phyloP scores from a whole-genome alignment of 108 stramenopile genomes.

The Fragilaria radians region DNA sequence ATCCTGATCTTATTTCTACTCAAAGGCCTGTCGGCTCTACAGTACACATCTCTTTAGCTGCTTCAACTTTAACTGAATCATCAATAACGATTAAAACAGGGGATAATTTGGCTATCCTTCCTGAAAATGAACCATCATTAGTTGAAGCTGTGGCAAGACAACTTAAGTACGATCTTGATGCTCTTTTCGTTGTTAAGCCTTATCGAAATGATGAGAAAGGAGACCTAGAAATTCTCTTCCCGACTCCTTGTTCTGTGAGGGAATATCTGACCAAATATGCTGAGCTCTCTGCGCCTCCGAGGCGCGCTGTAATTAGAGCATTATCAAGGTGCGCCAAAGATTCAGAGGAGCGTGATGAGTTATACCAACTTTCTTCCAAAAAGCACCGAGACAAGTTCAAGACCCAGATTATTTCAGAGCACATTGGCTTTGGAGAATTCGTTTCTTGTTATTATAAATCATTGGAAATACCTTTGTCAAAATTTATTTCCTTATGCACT shows the following conservation, averaged over 20 bases:
- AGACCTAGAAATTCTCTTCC: neutral
- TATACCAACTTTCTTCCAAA: neutral
- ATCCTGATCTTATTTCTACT: neutral
- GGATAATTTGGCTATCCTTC: neutral
- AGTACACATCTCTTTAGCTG: neutral
- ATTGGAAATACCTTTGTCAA: neutral
- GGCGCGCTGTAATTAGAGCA: neutral
- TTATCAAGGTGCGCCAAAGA: neutral
- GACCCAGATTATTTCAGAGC: neutral
- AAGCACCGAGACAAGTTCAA: neutral
- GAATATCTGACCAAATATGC: neutral
- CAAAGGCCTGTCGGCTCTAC: neutral
- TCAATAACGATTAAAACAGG: neutral
- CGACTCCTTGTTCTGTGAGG: neutral
- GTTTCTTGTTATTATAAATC: neutral
- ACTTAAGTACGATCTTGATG: neutral
- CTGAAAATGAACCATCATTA: neutral
- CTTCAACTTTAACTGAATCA: neutral
- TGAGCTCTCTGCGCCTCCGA: neutral
- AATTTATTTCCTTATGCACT: neutral
- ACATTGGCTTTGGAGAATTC: neutral
- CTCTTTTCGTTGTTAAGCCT: neutral
- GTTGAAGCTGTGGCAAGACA: neutral
- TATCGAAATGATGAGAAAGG: neutral
- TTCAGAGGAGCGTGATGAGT: neutral